Percentiles rank a stretch among this genome's conserved stretches.
phyloP scores from a whole-genome alignment of 805 yeast genomes.

The Pichia nanzhaoensis region DNA sequence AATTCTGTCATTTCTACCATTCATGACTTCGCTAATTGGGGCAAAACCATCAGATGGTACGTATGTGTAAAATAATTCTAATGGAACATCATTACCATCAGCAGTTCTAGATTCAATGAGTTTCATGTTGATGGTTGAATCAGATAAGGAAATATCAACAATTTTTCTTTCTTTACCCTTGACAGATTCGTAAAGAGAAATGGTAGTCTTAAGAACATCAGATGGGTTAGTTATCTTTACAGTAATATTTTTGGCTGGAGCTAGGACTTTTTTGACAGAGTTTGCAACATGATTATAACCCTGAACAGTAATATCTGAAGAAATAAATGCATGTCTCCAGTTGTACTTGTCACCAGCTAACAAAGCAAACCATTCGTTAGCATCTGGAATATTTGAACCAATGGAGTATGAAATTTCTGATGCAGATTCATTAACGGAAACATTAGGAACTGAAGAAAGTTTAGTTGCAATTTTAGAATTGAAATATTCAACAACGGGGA shows the following conservation, averaged over 20 bases:
- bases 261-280: slow-evolving; percentile 72
- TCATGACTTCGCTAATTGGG: slow-evolving; percentile 86
- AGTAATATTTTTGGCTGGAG: slow-evolving; percentile 58
- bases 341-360: slow-evolving; percentile 72
- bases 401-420: slow-evolving; percentile 33
- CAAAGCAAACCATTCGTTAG: slow-evolving; percentile 63
- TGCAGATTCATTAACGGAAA: slow-evolving; percentile 29
- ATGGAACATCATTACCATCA: slow-evolving; percentile 64
- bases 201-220: slow-evolving; percentile 46
- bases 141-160: slow-evolving; percentile 51
- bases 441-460: slow-evolving; percentile 34
- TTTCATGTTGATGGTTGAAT: slow-evolving; percentile 54
- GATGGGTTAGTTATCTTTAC: slow-evolving; percentile 53
- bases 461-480: slow-evolving; percentile 53
- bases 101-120: slow-evolving; percentile 86
- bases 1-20: slow-evolving; percentile 86
- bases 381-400: slow-evolving; percentile 30
- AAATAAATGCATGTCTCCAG: slow-evolving; percentile 90
- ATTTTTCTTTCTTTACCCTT: slow-evolving; percentile 66
- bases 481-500: slow-evolving; percentile 88
- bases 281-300: slow-evolving; percentile 72
- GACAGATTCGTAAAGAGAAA: slow-evolving; percentile 62
- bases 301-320: slow-evolving; percentile 77
- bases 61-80: slow-evolving; percentile 73
- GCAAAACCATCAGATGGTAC: slow-evolving; percentile 89